Conservation (phyloP, 768 basidiomycete genomes). For the Hysterangium stoloniferum region DNA sequence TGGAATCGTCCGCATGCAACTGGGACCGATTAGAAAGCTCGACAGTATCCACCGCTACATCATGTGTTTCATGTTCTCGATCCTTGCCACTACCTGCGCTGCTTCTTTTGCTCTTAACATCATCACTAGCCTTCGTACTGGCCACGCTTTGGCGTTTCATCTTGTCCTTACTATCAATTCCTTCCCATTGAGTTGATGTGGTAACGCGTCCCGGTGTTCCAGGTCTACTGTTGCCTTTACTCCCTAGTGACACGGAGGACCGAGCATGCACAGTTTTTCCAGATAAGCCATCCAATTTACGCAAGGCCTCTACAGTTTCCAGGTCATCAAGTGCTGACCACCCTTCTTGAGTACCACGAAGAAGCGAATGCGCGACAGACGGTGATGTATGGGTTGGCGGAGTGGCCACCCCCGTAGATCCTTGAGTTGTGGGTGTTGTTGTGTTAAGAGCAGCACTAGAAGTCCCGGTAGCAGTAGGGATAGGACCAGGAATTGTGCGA, state of each 20-base stretch:
- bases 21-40: constrained; percentile 29
- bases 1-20: constrained; percentile 18
- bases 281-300: constrained; percentile 85
- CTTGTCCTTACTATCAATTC: constrained; percentile 31
- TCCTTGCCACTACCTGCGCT: constrained; percentile 29
- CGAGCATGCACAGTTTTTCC: constrained; percentile 71
- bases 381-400: constrained; percentile 36
- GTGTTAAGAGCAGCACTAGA: constrained; percentile 8
- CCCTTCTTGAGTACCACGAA: constrained; percentile 83
- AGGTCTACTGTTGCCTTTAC: constrained; percentile 59
- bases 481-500: constrained; percentile 33
- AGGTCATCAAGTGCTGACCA: constrained; percentile 86
- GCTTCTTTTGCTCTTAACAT: constrained; percentile 18
- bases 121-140: constrained; percentile 25
- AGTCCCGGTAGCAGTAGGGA: constrained; percentile 34
- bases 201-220: constrained; percentile 64
- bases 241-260: constrained; percentile 65
- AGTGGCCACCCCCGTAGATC: constrained; percentile 23
- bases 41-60: constrained; percentile 35
- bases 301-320: constrained; percentile 81
- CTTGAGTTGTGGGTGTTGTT: constrained; percentile 16
- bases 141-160: constrained; percentile 13
- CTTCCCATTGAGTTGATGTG: constrained; percentile 65
- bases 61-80: constrained; percentile 30
- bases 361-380: constrained; percentile 69